phyloP scores from a whole-genome alignment of 805 yeast species.

The Kregervanrija pseudodelftensis region DNA sequence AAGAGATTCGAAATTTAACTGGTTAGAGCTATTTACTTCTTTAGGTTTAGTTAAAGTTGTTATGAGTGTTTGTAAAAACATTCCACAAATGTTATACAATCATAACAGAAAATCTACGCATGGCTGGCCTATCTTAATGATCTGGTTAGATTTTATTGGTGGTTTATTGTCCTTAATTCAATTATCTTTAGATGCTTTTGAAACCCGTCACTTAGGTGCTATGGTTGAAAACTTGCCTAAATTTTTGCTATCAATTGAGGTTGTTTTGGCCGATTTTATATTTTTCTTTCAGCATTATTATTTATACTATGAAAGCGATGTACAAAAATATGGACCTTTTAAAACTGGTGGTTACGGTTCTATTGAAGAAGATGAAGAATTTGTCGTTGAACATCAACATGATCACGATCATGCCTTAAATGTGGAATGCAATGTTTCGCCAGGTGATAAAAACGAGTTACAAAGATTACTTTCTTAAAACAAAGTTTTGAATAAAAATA shows the following conservation, averaged over 20 bases:
- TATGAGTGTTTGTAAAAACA: conserved; percentile 30
- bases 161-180: conserved; percentile 25
- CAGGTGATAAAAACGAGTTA: conserved; percentile 20
- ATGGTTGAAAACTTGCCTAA: conserved; percentile 28
- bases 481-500: no score
- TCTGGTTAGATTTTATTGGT: conserved; percentile 28
- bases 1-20: conserved; percentile 15
- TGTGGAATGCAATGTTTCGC: conserved; percentile 9
- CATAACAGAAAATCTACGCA: conserved; percentile 29
- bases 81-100: conserved; percentile 29
- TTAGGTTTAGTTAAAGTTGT: conserved; percentile 27
- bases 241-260: conserved; percentile 25
- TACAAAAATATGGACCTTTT: conserved; percentile 15
- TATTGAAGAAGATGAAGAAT: conserved; percentile 26
- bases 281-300: conserved; percentile 29
- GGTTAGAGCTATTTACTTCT: conserved; percentile 27
- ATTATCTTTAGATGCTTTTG: conserved; percentile 24
- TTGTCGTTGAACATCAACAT: conserved; percentile 25
- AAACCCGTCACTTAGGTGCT: conserved; percentile 16
- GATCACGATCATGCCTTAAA: conserved; percentile 23
- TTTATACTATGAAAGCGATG: conserved; percentile 21
- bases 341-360: conserved; percentile 14
- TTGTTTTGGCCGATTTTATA: conserved; percentile 22
- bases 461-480: conserved; percentile 12
- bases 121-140: conserved; percentile 32